Evolutionary conservation across 805 yeast species (phyloP), one percentile per base, ranked within the genome.

Genomic region (Candida boidinii): DNA sequence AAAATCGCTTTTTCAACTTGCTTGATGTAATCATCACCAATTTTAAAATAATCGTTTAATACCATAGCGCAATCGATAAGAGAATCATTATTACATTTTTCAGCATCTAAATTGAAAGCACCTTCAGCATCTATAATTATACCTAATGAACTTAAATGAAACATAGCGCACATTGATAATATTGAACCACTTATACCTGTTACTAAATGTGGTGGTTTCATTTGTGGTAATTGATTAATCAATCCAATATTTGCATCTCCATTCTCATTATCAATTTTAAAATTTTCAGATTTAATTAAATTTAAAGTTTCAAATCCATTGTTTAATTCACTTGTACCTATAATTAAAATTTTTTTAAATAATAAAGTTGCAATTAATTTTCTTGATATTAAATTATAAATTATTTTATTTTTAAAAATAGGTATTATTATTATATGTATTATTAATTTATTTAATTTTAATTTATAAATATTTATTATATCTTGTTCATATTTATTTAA

Each of bases 191-290:
- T 39, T 8, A 60, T 51, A 0, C 76, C 76, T 1, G 74, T 64
- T 23, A 69, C 45, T 27, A 61, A 60, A 42, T 65, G 68, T 0
- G 78, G 78, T 1, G 78, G 76, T 29, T 46, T 53, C 40, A 70
- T 49, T 8, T 30, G 28, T 2, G 73, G 68, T 13, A 68, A 51
- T 11, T 42, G 40, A 4, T 35, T 20, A 12, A 47, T 26, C 7
- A 39, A 28, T 10, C 26, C 11, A 2, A 17, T n/a, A n/a, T n/a
- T n/a, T n/a, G n/a, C n/a, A n/a, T n/a, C n/a, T n/a, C n/a, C n/a
- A n/a, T n/a, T n/a, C n/a, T n/a, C n/a, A n/a, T n/a, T n/a, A n/a
- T n/a, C n/a, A n/a, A n/a, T n/a, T n/a, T n/a, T n/a, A 14, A 14
- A 20, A 14, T 4, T 26, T 26, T 11, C 16, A 5, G 48, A 35